Percentiles rank a stretch among this genome's conserved stretches.
Evolutionary conservation across 192 early-diverging fungal genomes (phyloP).

Genomic region (Entomortierella beljakovae): DNA sequence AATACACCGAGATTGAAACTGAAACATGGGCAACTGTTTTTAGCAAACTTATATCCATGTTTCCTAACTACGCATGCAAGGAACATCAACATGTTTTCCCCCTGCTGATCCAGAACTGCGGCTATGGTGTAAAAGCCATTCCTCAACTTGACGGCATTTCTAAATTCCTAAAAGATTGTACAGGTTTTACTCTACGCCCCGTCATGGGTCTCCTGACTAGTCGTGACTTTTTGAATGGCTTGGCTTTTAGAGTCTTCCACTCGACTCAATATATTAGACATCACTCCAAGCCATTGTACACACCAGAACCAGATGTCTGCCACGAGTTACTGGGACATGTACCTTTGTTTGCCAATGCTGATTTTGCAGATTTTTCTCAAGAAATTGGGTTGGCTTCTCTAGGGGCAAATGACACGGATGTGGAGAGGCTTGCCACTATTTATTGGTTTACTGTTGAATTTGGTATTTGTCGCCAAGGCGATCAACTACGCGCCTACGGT

Average conservation of each 20-base stretch:
- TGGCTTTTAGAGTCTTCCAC: conserved; percentile 97
- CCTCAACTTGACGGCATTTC: conserved; percentile 93
- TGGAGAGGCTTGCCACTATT: conserved; percentile 88
- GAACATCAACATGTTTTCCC: conserved; percentile 94
- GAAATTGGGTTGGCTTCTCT: conserved; percentile 94
- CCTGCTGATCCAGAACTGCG: conserved; percentile 90
- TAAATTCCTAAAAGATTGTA: conserved; percentile 91
- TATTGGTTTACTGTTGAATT: conserved; percentile 97
- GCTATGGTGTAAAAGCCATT: conserved; percentile 82
- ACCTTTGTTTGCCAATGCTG: conserved; percentile 80
- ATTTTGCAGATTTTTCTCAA: conserved; percentile 94
- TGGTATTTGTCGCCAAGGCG: conserved; percentile 84
- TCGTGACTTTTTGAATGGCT: conserved; percentile 93
- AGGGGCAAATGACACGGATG: conserved; percentile 90
- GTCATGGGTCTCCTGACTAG: conserved; percentile 93
- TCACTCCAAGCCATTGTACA: conserved; percentile 89
- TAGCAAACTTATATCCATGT: conserved; percentile 78
- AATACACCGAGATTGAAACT: conserved; percentile 84
- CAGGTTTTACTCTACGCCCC: conserved; percentile 94
- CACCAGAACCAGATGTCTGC: conserved; percentile 94
- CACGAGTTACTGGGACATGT: conserved; percentile 96
- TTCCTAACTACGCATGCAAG: conserved; percentile 88
- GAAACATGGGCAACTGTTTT: conserved; percentile 88
- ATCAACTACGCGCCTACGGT: conserved; percentile 84
- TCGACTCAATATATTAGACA: conserved; percentile 98